phyloP scores from a whole-genome alignment of 208 protist genomes.

The Wallacemonas rigidus region DNA sequence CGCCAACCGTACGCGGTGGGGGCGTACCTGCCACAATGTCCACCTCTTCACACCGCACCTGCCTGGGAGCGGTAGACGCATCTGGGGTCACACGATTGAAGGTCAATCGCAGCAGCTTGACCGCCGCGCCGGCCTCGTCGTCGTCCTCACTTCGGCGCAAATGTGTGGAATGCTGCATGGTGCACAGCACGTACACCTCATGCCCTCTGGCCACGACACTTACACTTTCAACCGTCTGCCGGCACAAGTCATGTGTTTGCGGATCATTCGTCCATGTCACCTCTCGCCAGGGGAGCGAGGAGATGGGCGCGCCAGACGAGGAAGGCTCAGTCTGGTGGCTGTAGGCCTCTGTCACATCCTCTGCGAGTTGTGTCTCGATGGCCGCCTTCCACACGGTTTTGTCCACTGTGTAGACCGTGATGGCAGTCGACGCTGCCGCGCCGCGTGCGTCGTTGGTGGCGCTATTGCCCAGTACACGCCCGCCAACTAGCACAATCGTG shows the following conservation, averaged over 20 bases:
- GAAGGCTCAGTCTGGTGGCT: not conserved
- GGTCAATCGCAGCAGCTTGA: constrained; percentile 41
- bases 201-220: not conserved
- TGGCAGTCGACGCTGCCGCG: constrained; percentile 5
- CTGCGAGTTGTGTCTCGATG: not conserved
- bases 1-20: constrained; percentile 37
- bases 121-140: constrained; percentile 16
- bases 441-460: constrained; percentile 20
- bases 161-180: not conserved
- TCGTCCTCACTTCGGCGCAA: not conserved
- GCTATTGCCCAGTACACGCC: constrained; percentile 16
- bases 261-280: constrained; percentile 10
- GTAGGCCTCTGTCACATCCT: not conserved
- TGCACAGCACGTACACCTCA: constrained; percentile 5
- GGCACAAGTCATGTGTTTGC: not conserved
- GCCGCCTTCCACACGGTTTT: not conserved
- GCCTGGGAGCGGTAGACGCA: not conserved
- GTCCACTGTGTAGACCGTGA: constrained; percentile 20
- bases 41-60: constrained; percentile 41
- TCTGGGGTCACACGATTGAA: constrained; percentile 4
- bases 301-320: not conserved
- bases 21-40: constrained; percentile 38
- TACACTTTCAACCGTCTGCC: not conserved
- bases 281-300: constrained; percentile 18
- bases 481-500: constrained; percentile 68